A percentile compares a stretch with the other conserved stretches of the same genome.
phyloP scores from a whole-genome alignment of 768 basidiomycete species.

The Pleurotus cornucopiae region DNA sequence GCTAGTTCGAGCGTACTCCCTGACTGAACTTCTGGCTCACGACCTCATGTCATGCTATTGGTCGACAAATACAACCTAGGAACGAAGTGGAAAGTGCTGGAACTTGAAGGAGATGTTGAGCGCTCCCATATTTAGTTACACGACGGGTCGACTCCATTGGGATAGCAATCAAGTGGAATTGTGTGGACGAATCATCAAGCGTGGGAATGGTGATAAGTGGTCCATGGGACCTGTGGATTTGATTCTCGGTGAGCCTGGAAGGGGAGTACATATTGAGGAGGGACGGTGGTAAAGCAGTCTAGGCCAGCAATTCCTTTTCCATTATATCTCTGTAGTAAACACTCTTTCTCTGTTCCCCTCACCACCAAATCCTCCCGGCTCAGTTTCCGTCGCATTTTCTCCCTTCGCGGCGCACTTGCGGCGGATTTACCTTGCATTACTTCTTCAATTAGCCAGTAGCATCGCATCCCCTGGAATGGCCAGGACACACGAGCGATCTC shows the following conservation, averaged over 20 bases:
- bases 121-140: too few species aligned
- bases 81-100: too few species aligned
- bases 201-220: conserved; percentile 1
- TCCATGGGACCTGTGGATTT: not conserved
- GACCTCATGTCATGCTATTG: too few species aligned
- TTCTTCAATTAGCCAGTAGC: too few species aligned
- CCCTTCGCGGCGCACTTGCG: not conserved
- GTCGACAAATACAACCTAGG: too few species aligned
- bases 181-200: not conserved
- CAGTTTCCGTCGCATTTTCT: not conserved
- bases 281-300: not conserved
- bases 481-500: conserved; percentile 22
- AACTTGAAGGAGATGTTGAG: too few species aligned
- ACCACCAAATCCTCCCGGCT: not conserved
- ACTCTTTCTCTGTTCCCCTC: not conserved
- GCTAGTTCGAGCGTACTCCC: too few species aligned
- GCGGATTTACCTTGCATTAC: too few species aligned
- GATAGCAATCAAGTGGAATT: too few species aligned
- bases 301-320: conserved; percentile 1
- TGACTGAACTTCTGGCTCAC: too few species aligned
- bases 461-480: conserved; percentile 17
- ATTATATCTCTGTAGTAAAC: not conserved
- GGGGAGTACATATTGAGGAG: not conserved
- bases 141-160: too few species aligned
- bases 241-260: conserved; percentile 7